Percentiles rank a stretch among this genome's conserved stretches.
These are phyloP conservation scores for Brasilioporus rufonigricans DNA, from an alignment of 768 basidiomycete species.

Conservation along the genomic window DNA sequence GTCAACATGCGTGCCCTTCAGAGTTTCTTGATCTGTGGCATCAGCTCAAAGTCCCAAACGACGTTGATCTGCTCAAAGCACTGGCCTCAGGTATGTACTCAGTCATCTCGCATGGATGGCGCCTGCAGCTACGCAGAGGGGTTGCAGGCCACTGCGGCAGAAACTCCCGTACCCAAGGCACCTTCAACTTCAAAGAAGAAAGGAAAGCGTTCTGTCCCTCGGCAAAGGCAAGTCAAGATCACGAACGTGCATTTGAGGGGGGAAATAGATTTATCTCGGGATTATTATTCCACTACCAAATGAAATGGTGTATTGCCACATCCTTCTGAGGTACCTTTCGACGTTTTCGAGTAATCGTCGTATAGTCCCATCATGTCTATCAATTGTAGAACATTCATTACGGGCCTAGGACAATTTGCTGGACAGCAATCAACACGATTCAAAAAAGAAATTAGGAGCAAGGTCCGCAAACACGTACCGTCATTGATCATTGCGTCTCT, in stretches of 20 bases:
- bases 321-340: neutral
- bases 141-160: conserved; percentile 73
- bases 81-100: conserved; percentile 61
- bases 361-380: neutral
- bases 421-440: neutral
- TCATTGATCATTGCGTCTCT: conserved; percentile 16
- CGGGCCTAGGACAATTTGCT: neutral
- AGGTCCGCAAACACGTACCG: neutral
- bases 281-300: conserved; percentile 45
- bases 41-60: conserved; percentile 77
- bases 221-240: conserved; percentile 76
- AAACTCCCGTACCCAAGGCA: conserved; percentile 53
- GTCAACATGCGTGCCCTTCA: conserved; percentile 30
- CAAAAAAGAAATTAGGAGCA: too few relatives aligned
- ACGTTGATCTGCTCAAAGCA: conserved; percentile 76
- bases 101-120: neutral
- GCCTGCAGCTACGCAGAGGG: conserved; percentile 51
- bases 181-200: conserved; percentile 71
- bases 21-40: conserved; percentile 92
- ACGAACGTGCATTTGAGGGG: conserved; percentile 88
- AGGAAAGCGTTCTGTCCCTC: conserved; percentile 70
- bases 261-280: conserved; percentile 80
- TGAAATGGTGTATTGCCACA: conserved; percentile 1
- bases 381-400: neutral
- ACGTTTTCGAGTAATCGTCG: neutral